Evolutionary conservation across 257 asterid species (phyloP), one percentile per base, ranked within the genome.

Genomic region (Primulina eburnea): DNA sequence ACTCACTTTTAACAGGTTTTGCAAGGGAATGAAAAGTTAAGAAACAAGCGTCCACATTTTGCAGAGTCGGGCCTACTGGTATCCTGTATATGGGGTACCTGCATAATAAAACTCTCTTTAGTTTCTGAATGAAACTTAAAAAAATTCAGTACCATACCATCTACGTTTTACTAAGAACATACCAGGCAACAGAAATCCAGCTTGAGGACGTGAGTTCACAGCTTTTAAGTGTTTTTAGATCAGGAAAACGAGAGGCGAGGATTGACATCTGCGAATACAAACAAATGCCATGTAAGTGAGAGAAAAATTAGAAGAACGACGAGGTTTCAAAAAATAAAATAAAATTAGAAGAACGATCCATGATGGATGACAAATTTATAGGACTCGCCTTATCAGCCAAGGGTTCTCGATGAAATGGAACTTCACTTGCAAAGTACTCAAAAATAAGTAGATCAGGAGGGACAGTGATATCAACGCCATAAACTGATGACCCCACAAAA

Each of bases 151-250:
- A 24, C 58, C 12, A 62, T 18, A 17, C 40, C 58, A 52, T 38
- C 21, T 6, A 43, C 7, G 0, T 47, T 47, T 50, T 28, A 70
- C 38, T 37, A 11, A 64, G 64, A 64, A 60, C 80, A 66, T 86
- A 90, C 98, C 98, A 93, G 75, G 98, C 97, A 65, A 93, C 92
- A 64, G 96, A 93, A 74, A 93, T 80, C 99, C 97, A 93, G 73
- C 99, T 93, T 33, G 94, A 77, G 16, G 84, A 75, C 57, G 94
- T 82, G 75, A 93, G 84, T 68, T 93, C 99, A 83, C 91, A 93
- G 68, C 96, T 93, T 81, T 79, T 77, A 62, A 78, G 87, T 4
- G 90, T 81, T 78, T 77, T 86, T 69, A 93, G 83, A 62, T 80
- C 88, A 52, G 97, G 92, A 79, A 79, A 89, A 33, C 64, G 83